Conservation (phyloP, 192 early-diverging fungal genomes). For the Paraglomus occultum region DNA sequence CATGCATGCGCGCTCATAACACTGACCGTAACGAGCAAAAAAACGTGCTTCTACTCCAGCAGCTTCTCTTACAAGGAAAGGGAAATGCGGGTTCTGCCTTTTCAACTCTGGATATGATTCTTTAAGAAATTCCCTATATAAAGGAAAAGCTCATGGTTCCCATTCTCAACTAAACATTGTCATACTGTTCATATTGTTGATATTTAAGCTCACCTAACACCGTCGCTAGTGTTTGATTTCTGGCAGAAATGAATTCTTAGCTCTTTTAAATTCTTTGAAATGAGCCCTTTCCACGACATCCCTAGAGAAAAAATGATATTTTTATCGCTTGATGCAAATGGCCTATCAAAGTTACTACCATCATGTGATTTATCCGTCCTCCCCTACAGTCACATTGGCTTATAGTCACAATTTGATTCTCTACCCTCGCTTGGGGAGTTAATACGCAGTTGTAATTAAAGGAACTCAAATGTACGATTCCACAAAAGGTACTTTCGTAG, state of each 20-base stretch:
- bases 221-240: conserved; percentile 70
- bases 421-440: conserved; percentile 99
- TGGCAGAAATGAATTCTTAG: conserved; percentile 90
- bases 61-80: conserved; percentile 90
- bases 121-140: conserved; percentile 76
- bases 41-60: conserved; percentile 77
- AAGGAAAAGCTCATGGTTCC: not conserved
- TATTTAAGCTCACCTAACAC: conserved; percentile 61
- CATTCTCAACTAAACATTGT: not conserved
- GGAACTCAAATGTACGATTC: conserved; percentile 96
- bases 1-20: not conserved
- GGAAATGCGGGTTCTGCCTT: conserved; percentile 81
- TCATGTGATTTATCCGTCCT: too few species aligned
- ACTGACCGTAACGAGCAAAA: conserved; percentile 88
- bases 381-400: too few species aligned
- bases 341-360: too few species aligned
- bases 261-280: conserved; percentile 77
- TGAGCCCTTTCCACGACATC: conserved; percentile 26
- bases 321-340: too few species aligned
- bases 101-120: conserved; percentile 82
- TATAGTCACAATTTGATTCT: too few species aligned
- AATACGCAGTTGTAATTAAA: conserved; percentile 99
- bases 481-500: conserved; percentile 90
- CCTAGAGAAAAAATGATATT: too few species aligned
- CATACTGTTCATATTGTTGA: not conserved